Base-by-base conservation (phyloP, 2,329 filamentous ascomycete species). In the Lachnellula suecica region DNA sequence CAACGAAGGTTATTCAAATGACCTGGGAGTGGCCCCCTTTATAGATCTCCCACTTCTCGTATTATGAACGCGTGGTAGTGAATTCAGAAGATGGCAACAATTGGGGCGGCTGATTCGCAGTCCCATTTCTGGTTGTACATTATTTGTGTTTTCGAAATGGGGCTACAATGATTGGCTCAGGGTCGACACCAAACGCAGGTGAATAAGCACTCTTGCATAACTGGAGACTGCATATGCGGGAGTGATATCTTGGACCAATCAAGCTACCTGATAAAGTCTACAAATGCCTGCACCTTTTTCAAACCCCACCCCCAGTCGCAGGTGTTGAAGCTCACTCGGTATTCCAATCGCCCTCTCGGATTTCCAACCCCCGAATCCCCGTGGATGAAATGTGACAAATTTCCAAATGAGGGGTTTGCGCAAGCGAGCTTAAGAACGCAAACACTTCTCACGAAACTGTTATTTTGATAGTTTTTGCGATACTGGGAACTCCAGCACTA, bases 401-500 rank as follows among this genome's bases (percentile, higher is more conserved):
- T 11, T 7, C 3, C 11, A 34, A 34, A 34, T n/a, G 17, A 11
- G 9, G 29, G n/a, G 4, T 34, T 4, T 34, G n/a, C 31, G 4
- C 7, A n/a, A 4, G 31, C 31, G 13, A n/a, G 13, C 4, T 34
- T 15, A 34, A 34, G 29, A 4, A 34, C 11, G 29, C n/a, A n/a
- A n/a, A n/a, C n/a, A n/a, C n/a, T 13, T 34, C 31, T 34, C 31
- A 34, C 9, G 31, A 34, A 34, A 34, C 17, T n/a, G 31, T n/a
- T 15, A 34, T 34, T n/a, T 34, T 34, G 13, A 78, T 61, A 2
- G 70, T 75, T 62, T 71, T 72, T 0, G 71, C 74, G 3, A 76
- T 54, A 56, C 75, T 78, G 1, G 77, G 78, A 1, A 74, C 72
- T 0, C 78, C 77, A 3, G 59, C 60, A 4, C 64, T 56, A 50